Conservation (phyloP, 345 rosid species). For the Citrus sp. region DNA sequence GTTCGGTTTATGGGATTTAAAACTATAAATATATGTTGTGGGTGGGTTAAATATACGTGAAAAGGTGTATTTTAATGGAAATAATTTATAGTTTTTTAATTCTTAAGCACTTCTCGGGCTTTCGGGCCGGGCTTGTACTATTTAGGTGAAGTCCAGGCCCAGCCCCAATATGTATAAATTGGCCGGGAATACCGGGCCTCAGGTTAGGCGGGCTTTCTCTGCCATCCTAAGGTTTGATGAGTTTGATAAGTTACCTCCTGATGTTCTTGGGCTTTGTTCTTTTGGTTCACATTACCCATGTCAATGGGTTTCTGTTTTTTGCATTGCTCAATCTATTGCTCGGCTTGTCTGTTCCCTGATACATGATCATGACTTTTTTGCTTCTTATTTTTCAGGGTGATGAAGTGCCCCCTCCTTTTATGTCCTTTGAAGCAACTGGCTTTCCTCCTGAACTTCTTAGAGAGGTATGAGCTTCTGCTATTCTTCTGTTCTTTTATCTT, state of each 20-base stretch:
- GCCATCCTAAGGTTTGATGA: neutral
- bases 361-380: neutral
- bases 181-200: too few species aligned
- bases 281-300: neutral
- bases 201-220: too few species aligned
- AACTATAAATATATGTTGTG: too few species aligned
- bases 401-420: slow-evolving; percentile 72
- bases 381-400: slow-evolving; percentile 52
- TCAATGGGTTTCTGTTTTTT: neutral
- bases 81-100: too few species aligned
- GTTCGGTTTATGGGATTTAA: too few species aligned
- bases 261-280: neutral
- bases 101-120: too few species aligned
- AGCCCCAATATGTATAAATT: too few species aligned
- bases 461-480: slow-evolving; percentile 55
- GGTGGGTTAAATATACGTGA: too few species aligned
- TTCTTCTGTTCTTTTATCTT: slow-evolving; percentile 1
- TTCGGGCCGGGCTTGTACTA: too few species aligned
- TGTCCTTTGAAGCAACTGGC: slow-evolving; percentile 72
- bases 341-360: neutral
- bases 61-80: too few species aligned
- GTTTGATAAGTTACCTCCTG: neutral
- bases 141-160: too few species aligned
- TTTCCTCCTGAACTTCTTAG: slow-evolving; percentile 91
- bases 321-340: neutral